Evolutionary conservation across 2,329 filamentous ascomycete species (phyloP), one percentile per base, ranked within the genome.

Genomic region (Daldinia sp.): DNA sequence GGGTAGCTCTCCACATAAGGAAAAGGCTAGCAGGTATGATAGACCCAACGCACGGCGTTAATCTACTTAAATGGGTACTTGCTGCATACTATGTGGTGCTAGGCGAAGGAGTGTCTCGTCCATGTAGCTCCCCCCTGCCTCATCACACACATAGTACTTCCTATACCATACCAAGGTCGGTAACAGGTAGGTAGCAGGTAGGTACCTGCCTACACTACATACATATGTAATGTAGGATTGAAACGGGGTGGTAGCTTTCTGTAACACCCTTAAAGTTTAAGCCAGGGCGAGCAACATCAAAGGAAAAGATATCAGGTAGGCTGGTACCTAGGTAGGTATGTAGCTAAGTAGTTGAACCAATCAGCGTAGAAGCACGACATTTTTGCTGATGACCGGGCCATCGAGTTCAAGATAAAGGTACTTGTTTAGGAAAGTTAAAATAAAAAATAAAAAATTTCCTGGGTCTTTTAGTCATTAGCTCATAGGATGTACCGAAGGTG

Each of bases 401-500:
- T 43, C 25, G 19, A 43, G n/a, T n/a, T 21, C 5, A 21, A 17
- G 3, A 41, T 41, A 7, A 41, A n/a, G n/a, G n/a, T 19, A 19
- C 37, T 41, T n/a, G 11, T 25, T 21, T 17, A 25, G 19, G 21
- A 43, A 43, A 25, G 19, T 27, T 43, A 39, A 43, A 43, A 43
- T 25, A n/a, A n/a, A n/a, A n/a, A n/a, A n/a, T n/a, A n/a, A n/a
- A n/a, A n/a, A n/a, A n/a, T n/a, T n/a, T n/a, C n/a, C 39, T 48
- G 25, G 43, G n/a, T 7, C 21, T 7, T 15, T 23, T 17, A 3
- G 6, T 23, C 11, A 30, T 30, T 29, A 29, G 15, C 11, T 45
- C 13, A 19, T 30, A 17, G 29, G n/a, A 21, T n/a, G 35, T 65
- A 56, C 59, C 58, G 45, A 63, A 52, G 9, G 43, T 34, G 23